Percentiles rank a stretch among this genome's conserved stretches.
Evolutionary conservation across 495 filamentous ascomycete species (phyloP).

Genomic region (Talaromyces wortmannii): DNA sequence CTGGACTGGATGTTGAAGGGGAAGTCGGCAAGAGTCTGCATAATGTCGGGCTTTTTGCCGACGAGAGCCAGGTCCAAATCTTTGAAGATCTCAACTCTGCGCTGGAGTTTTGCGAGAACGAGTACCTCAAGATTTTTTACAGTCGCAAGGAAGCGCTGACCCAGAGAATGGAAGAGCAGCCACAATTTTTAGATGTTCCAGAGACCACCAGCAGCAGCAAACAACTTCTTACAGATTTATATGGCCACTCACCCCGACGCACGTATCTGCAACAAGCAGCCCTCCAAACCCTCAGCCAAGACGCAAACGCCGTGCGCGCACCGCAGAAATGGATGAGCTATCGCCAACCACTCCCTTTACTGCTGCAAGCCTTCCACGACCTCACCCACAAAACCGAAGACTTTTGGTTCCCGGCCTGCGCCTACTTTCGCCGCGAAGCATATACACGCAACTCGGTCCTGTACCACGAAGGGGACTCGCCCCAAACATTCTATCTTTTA

Average conservation of each 20-base stretch:
- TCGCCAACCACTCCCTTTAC: slow-evolving; percentile 80
- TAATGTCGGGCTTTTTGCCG: slow-evolving; percentile 72
- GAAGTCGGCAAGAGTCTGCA: slow-evolving; percentile 70
- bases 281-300: slow-evolving; percentile 59
- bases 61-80: slow-evolving; percentile 60
- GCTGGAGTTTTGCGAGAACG: slow-evolving; percentile 90
- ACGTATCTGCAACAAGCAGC: slow-evolving; percentile 73
- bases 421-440: slow-evolving; percentile 63
- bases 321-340: slow-evolving; percentile 68
- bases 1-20: slow-evolving; percentile 65
- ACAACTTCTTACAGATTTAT: slow-evolving; percentile 25
- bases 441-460: slow-evolving; percentile 64
- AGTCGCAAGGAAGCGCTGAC: slow-evolving; percentile 35
- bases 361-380: slow-evolving; percentile 87
- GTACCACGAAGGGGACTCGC: slow-evolving; percentile 63
- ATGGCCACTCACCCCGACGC: slow-evolving; percentile 72
- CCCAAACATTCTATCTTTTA: slow-evolving; percentile 83
- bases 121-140: slow-evolving; percentile 83
- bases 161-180: slow-evolving; percentile 12
- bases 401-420: slow-evolving; percentile 79
- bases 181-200: slow-evolving; percentile 46
- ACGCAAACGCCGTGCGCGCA: slow-evolving; percentile 35
- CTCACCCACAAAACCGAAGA: slow-evolving; percentile 74
- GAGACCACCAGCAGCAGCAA: background rate
- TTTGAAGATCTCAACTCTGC: slow-evolving; percentile 90